Conservation (phyloP, 306 rosid genomes). For the Lathyrus sativus region DNA sequence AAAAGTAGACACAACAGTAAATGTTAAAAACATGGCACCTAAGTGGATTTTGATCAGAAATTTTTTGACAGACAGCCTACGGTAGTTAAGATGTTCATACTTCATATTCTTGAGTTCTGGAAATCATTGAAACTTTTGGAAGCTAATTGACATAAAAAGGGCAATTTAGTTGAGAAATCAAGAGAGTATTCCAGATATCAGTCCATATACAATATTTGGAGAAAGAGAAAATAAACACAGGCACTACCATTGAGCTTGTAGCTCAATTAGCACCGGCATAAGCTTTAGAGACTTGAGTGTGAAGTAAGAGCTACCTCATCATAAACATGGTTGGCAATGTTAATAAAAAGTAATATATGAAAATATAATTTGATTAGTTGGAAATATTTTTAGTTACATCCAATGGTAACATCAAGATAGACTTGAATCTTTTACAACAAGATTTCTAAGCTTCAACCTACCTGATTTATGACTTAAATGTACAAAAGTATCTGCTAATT, state of each 20-base stretch:
- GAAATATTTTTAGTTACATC: neutral
- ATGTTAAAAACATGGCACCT: slow-evolving; percentile 8
- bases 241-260: too few relatives aligned
- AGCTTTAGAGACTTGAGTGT: too few relatives aligned
- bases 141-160: slow-evolving; percentile 4
- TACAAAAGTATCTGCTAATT: neutral
- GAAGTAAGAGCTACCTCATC: neutral
- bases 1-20: neutral
- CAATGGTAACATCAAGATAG: slow-evolving; percentile 18
- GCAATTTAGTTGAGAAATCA: neutral
- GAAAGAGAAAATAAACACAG: too few relatives aligned
- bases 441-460: neutral
- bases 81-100: neutral
- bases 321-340: too few relatives aligned
- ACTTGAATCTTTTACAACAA: neutral
- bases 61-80: slow-evolving; percentile 11
- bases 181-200: slow-evolving; percentile 7
- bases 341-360: neutral
- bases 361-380: neutral
- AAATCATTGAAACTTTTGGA: neutral
- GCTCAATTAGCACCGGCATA: too few relatives aligned
- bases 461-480: neutral
- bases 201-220: neutral
- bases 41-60: slow-evolving; percentile 6
- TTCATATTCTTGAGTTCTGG: neutral